Percentiles rank a stretch among this genome's conserved stretches.
phyloP scores from a whole-genome alignment of 2,329 filamentous ascomycete genomes.

The Stachybotrys echinatus region DNA sequence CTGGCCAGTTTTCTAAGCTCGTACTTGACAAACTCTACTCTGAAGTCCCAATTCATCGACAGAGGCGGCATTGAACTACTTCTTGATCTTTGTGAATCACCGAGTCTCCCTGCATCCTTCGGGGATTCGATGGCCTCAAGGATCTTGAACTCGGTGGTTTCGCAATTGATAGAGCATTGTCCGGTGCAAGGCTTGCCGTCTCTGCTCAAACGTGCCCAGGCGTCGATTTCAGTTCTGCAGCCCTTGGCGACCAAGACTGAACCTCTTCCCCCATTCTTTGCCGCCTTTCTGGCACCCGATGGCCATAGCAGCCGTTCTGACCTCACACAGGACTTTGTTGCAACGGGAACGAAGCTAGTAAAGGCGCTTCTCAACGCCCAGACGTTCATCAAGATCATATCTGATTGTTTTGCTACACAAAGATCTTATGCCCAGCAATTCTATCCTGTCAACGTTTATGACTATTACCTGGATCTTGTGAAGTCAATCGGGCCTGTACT shows the following conservation, averaged over 20 bases:
- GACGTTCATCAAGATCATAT: conserved; percentile 69
- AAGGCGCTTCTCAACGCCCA: conserved; percentile 76
- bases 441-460: conserved; percentile 73
- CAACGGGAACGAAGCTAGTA: conserved; percentile 67
- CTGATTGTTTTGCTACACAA: conserved; percentile 66
- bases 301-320: conserved; percentile 25
- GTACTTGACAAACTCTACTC: conserved; percentile 68
- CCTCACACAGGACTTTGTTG: conserved; percentile 33
- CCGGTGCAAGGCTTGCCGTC: conserved; percentile 78
- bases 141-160: conserved; percentile 68
- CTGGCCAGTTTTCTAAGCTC: conserved; percentile 69
- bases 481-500: conserved; percentile 72
- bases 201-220: conserved; percentile 68
- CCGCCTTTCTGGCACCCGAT: conserved; percentile 52
- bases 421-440: conserved; percentile 63
- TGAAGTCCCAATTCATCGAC: conserved; percentile 71
- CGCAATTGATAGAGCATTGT: conserved; percentile 73
- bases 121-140: conserved; percentile 61
- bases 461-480: conserved; percentile 74
- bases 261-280: conserved; percentile 63
- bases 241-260: conserved; percentile 52
- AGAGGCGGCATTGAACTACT: conserved; percentile 77
- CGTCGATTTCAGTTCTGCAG: conserved; percentile 61
- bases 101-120: conserved; percentile 63
- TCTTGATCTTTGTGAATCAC: conserved; percentile 76